Conservation (phyloP, 768 basidiomycete species). For the Dacryopinax primogenitus region DNA sequence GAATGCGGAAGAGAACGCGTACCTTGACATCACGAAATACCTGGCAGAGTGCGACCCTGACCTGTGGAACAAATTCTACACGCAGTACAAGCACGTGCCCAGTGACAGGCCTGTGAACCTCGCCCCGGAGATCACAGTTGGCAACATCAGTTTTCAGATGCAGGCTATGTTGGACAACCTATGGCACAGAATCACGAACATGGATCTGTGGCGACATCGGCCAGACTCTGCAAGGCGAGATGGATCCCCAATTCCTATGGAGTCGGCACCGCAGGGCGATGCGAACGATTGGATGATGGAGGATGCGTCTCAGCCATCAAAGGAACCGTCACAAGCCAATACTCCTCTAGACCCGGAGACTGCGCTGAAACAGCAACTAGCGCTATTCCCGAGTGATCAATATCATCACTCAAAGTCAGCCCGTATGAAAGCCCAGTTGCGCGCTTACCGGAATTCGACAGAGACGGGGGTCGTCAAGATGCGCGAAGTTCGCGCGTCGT, state of each 20-base stretch:
- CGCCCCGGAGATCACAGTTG: not conserved
- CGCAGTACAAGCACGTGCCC: conserved; percentile 27
- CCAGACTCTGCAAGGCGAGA: conserved; percentile 9
- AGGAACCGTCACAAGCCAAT: not conserved
- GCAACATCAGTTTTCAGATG: not conserved
- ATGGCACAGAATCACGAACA: conserved; percentile 5
- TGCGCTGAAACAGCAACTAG: no score
- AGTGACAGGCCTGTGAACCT: not conserved
- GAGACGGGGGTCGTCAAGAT: conserved; percentile 53
- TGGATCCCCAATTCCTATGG: not conserved
- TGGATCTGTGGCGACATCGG: conserved; percentile 11
- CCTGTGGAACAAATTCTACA: conserved; percentile 62
- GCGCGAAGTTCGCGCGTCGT: conserved; percentile 47
- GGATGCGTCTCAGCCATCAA: not conserved
- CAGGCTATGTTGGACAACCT: not conserved
- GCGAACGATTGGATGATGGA: not conserved
- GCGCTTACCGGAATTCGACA: conserved; percentile 38
- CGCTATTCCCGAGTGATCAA: conserved; percentile 5
- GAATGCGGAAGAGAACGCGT: conserved; percentile 53
- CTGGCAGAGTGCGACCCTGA: conserved; percentile 70
- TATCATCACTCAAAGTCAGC: conserved; percentile 43
- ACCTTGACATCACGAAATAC: conserved; percentile 78
- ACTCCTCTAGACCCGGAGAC: no score
- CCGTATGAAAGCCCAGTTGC: conserved; percentile 39
- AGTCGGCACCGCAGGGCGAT: not conserved